Evolutionary conservation across 208 protist species (phyloP).

Genomic region (Wallacemonas collosoma): DNA sequence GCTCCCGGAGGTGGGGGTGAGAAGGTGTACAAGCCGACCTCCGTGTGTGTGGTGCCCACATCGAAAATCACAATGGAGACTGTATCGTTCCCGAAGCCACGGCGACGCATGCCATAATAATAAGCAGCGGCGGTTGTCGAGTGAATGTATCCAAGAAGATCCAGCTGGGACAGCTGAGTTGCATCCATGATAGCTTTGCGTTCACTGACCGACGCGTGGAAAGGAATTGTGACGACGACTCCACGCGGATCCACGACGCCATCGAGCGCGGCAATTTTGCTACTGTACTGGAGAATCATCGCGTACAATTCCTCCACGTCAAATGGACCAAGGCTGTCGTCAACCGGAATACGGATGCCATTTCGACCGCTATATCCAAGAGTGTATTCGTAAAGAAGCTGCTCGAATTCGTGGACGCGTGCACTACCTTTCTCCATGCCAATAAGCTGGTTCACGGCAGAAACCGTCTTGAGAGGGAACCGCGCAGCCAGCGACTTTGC

Average conservation of each 20-base stretch:
- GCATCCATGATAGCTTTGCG: constrained; percentile 90
- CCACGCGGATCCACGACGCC: constrained; percentile 52
- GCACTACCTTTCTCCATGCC: constrained; percentile 37
- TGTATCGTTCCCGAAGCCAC: constrained; percentile 76
- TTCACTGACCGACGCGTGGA: constrained; percentile 74
- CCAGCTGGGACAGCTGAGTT: constrained; percentile 75
- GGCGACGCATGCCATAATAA: constrained; percentile 84
- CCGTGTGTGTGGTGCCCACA: constrained; percentile 85
- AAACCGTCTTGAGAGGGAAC: constrained; percentile 78
- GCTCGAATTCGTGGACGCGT: constrained; percentile 41
- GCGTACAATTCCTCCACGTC: constrained; percentile 87
- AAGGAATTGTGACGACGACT: constrained; percentile 92
- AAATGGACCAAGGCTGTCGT: constrained; percentile 59
- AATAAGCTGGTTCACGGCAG: constrained; percentile 71
- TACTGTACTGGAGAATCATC: constrained; percentile 81
- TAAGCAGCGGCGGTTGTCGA: constrained; percentile 91
- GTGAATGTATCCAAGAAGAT: constrained; percentile 90
- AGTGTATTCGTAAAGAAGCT: constrained; percentile 46
- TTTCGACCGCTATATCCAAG: constrained; percentile 46
- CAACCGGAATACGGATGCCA: constrained; percentile 52
- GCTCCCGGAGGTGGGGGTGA: constrained; percentile 37
- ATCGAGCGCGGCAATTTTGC: constrained; percentile 53
- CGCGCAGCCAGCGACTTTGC: constrained; percentile 86
- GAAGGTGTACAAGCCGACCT: constrained; percentile 88
- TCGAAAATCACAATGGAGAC: constrained; percentile 86